These are phyloP conservation scores for Coprinellus micaceus DNA, from an alignment of 768 basidiomycete genomes.

Conservation along the genomic window DNA sequence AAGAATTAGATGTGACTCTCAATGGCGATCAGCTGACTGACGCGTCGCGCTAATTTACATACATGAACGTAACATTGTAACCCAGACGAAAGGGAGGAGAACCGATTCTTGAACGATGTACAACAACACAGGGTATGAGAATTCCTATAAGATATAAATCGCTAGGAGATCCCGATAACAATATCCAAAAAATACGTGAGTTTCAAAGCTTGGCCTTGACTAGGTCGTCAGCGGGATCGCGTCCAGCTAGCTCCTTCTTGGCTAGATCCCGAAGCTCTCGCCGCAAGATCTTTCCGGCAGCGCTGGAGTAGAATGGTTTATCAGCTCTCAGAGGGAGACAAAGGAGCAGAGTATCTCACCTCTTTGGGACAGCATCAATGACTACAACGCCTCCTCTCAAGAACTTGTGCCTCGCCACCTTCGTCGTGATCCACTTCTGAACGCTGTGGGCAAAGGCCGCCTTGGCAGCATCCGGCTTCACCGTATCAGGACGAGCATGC, in stretches of 20 bases:
- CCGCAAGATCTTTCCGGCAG: slow-evolving; percentile 85
- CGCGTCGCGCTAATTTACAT: too few relatives aligned
- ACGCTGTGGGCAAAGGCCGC: slow-evolving; percentile 47
- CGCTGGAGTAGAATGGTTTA: slow-evolving; percentile 36
- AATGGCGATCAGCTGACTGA: too few relatives aligned
- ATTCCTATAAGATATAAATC: background rate
- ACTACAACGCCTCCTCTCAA: slow-evolving; percentile 73
- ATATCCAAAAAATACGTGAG: too few relatives aligned
- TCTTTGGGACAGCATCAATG: slow-evolving; percentile 66
- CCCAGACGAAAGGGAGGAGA: too few relatives aligned
- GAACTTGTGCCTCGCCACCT: slow-evolving; percentile 73
- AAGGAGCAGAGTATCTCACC: slow-evolving; percentile 32
- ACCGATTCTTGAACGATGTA: too few relatives aligned
- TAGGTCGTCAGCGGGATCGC: slow-evolving; percentile 32
- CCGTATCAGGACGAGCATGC: slow-evolving; percentile 36
- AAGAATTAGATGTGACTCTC: too few relatives aligned
- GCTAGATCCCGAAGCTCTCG: slow-evolving; percentile 70
- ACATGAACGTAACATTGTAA: too few relatives aligned
- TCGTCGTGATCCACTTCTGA: slow-evolving; percentile 60
- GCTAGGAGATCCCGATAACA: background rate
- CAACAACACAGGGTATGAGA: too few relatives aligned
- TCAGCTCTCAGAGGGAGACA: background rate
- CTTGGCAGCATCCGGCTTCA: slow-evolving; percentile 34
- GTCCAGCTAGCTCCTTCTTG: slow-evolving; percentile 48
- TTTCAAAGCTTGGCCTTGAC: slow-evolving; percentile 34